A percentile compares a stretch with the other conserved stretches of the same genome.
Evolutionary conservation across 768 basidiomycete genomes (phyloP).

Genomic region (Exidia glandulosa): DNA sequence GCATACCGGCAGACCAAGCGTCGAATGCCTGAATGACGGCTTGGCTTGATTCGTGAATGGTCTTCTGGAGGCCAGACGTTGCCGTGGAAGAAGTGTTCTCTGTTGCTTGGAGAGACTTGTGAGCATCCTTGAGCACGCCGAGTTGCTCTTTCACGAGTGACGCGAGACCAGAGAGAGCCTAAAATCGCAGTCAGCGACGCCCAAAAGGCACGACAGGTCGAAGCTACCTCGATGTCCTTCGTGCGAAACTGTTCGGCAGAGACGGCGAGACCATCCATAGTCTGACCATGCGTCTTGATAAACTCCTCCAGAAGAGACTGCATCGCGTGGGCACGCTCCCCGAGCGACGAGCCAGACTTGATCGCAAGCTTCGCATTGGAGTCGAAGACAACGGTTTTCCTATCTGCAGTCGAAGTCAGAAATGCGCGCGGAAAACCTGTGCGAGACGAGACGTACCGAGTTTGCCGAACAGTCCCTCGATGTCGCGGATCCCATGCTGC

Average conservation of each 20-base stretch:
- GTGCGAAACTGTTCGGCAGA: conserved; percentile 47
- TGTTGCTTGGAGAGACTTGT: conserved; percentile 39
- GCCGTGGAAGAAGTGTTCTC: conserved; percentile 46
- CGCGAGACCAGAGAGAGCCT: conserved; percentile 26
- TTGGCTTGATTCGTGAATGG: conserved; percentile 42
- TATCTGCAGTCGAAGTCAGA: conserved; percentile 35
- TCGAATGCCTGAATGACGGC: conserved; percentile 22
- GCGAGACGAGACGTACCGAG: conserved; percentile 43
- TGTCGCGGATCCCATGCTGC: conserved; percentile 58
- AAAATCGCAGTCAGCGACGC: neutral
- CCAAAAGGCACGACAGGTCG: conserved; percentile 5
- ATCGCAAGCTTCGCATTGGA: conserved; percentile 58
- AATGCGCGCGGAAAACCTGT: neutral
- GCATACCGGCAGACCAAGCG: conserved; percentile 14
- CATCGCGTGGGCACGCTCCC: conserved; percentile 41
- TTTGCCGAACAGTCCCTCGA: conserved; percentile 66
- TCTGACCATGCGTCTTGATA: conserved; percentile 42
- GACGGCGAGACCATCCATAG: conserved; percentile 38
- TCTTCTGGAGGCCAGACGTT: conserved; percentile 33
- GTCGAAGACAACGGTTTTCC: conserved; percentile 52
- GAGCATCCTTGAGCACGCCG: conserved; percentile 37
- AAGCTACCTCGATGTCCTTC: conserved; percentile 44
- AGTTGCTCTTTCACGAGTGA: conserved; percentile 49
- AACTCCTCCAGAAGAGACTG: conserved; percentile 52
- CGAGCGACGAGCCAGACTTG: conserved; percentile 48